phyloP scores from a whole-genome alignment of 768 basidiomycete genomes.

The Lentinula guzmanii region DNA sequence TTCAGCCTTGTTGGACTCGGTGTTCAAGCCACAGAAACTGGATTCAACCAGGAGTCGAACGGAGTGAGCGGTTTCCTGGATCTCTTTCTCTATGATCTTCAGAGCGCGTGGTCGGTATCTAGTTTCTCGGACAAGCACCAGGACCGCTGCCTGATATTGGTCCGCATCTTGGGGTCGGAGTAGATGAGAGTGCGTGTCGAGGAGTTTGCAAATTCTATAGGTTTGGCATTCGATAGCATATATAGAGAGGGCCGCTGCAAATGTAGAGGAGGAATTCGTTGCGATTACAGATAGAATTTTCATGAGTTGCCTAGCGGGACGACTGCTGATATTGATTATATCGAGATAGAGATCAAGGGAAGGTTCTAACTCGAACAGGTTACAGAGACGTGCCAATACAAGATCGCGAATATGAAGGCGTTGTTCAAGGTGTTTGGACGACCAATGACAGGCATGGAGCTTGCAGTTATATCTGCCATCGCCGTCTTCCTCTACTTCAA shows the following conservation, averaged over 20 bases:
- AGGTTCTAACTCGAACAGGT: constrained; percentile 25
- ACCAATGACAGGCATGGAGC: constrained; percentile 32
- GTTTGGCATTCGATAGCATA: constrained; percentile 22
- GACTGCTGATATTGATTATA: constrained; percentile 21
- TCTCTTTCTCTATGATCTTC: constrained; percentile 30
- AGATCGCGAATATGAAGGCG: constrained; percentile 29
- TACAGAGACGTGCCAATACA: constrained; percentile 24
- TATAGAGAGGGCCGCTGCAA: constrained; percentile 34
- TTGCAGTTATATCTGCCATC: constrained; percentile 15
- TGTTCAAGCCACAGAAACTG: constrained; percentile 28
- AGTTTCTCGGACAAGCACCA: constrained; percentile 15
- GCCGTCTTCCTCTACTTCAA: background rate
- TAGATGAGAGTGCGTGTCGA: constrained; percentile 29
- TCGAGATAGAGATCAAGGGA: constrained; percentile 24
- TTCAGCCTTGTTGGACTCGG: constrained; percentile 21
- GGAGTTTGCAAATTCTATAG: constrained; percentile 22
- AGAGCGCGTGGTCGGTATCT: constrained; percentile 14
- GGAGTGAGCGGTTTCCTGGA: constrained; percentile 11
- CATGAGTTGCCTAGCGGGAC: constrained; percentile 14
- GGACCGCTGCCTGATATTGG: constrained; percentile 27
- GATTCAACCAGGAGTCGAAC: constrained; percentile 26
- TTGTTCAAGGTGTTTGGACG: constrained; percentile 23
- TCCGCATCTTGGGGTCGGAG: constrained; percentile 35
- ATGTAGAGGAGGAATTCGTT: constrained; percentile 25
- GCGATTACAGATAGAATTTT: constrained; percentile 22